phyloP scores from a whole-genome alignment of 805 yeast species.

The Wickerhamomyces mucosus region DNA sequence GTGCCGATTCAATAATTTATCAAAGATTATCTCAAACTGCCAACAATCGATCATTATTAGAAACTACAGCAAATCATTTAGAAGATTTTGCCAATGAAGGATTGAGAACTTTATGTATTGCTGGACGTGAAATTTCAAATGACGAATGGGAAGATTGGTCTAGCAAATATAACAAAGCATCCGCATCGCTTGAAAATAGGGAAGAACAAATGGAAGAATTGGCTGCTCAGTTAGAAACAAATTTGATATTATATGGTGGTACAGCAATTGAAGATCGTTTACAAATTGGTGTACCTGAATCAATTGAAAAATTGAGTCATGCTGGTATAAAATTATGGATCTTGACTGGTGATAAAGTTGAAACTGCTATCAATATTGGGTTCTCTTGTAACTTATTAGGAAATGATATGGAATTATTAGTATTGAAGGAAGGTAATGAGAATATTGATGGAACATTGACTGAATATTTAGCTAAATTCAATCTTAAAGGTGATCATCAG shows the following conservation, averaged over 20 bases:
- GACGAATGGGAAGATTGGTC: conserved; percentile 55
- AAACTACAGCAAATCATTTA: conserved; percentile 58
- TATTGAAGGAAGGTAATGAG: conserved; percentile 47
- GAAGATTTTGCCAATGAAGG: conserved; percentile 80
- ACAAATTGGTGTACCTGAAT: conserved; percentile 80
- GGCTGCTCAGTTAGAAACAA: conserved; percentile 62
- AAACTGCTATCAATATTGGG: conserved; percentile 82
- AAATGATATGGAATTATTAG: conserved; percentile 65
- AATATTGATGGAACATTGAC: conserved; percentile 40
- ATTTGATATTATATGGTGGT: conserved; percentile 61
- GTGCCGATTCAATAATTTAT: conserved; percentile 76
- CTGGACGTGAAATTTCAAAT: conserved; percentile 57
- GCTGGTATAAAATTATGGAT: conserved; percentile 86
- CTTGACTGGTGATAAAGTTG: conserved; percentile 82
- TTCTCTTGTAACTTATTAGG: conserved; percentile 73
- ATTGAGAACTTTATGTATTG: conserved; percentile 70
- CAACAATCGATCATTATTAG: conserved; percentile 36
- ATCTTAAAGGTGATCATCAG: conserved; percentile 45
- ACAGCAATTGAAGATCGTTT: conserved; percentile 84
- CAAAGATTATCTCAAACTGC: conserved; percentile 43
- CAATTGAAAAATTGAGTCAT: conserved; percentile 56
- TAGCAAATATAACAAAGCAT: conserved; percentile 49
- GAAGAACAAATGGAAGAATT: conserved; percentile 68
- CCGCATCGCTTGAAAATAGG: conserved; percentile 52
- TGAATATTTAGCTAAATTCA: conserved; percentile 36